phyloP scores from a whole-genome alignment of 2,329 filamentous ascomycete genomes.

The Aureobasidium sp. region DNA sequence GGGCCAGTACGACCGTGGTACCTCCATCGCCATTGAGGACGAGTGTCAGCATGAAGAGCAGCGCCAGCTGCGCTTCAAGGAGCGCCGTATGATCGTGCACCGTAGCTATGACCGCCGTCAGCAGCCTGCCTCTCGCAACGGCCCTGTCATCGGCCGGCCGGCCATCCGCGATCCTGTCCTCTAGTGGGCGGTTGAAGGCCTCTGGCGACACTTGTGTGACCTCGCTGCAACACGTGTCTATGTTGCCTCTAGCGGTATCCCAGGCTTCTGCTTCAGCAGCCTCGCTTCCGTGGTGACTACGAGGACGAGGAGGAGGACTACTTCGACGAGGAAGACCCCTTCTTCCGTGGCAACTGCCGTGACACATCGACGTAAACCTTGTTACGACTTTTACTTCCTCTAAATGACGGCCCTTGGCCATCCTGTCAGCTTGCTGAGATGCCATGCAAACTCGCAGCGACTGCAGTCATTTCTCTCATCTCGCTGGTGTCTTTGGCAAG shows the following conservation, averaged over 20 bases:
- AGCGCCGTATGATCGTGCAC: background rate
- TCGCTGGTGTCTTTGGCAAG: no score
- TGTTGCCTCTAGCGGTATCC: no score
- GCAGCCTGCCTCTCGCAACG: background rate
- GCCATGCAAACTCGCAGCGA: no score
- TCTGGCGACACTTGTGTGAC: no score
- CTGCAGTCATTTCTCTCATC: no score
- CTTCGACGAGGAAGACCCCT: background rate
- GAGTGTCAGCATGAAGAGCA: constrained; percentile 19
- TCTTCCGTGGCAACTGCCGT: background rate
- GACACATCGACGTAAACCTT: background rate
- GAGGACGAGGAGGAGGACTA: background rate
- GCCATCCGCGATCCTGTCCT: no score
- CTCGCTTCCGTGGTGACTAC: background rate
- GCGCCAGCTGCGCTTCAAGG: background rate
- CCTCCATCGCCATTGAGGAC: constrained; percentile 38
- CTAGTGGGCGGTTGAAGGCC: no score
- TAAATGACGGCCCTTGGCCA: no score
- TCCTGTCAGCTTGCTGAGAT: no score
- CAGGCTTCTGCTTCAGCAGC: background rate
- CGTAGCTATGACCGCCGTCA: background rate
- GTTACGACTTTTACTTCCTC: no score
- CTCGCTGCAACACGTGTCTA: no score
- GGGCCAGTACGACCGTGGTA: constrained; percentile 77
- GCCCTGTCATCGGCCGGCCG: no score